Evolutionary conservation across 2,329 filamentous ascomycete genomes (phyloP).

Genomic region (Fusarium guadeloupense): DNA sequence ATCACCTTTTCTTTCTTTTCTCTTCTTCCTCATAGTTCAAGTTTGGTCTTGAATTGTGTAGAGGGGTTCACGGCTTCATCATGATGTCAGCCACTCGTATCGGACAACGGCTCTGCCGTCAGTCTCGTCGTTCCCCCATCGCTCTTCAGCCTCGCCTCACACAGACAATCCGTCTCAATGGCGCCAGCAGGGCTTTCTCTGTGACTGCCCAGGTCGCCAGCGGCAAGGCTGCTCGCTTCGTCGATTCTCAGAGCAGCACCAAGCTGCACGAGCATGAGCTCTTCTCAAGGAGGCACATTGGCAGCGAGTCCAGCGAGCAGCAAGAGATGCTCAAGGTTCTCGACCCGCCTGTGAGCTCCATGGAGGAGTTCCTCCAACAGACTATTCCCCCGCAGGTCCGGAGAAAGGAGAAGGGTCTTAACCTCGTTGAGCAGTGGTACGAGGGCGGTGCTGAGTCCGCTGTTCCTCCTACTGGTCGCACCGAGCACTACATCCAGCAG

Average conservation of each 20-base stretch:
- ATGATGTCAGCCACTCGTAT: conserved; percentile 43
- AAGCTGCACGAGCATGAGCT: conserved; percentile 40
- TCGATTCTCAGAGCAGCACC: conserved; percentile 30
- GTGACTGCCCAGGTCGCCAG: conserved; percentile 12
- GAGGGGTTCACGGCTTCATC: conserved; percentile 14
- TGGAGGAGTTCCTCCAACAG: conserved; percentile 86
- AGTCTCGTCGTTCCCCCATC: conserved; percentile 33
- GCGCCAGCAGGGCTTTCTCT: conserved; percentile 30
- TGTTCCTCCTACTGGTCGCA: conserved; percentile 38
- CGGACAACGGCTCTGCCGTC: conserved; percentile 41
- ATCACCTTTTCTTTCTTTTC: not conserved
- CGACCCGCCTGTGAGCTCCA: conserved; percentile 74
- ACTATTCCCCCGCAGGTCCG: conserved; percentile 80
- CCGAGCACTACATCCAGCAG: conserved; percentile 44
- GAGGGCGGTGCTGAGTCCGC: conserved; percentile 33
- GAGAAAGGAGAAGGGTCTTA: conserved; percentile 39
- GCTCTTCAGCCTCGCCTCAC: conserved; percentile 33
- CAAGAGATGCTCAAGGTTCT: conserved; percentile 82
- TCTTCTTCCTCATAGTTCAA: not conserved
- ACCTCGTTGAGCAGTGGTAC: conserved; percentile 45
- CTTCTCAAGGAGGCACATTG: conserved; percentile 87
- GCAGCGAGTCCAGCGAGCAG: conserved; percentile 73
- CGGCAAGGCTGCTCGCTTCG: conserved; percentile 30
- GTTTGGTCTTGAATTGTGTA: conserved; percentile 7
- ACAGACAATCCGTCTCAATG: conserved; percentile 24